Evolutionary conservation across 257 asterid genomes (phyloP).

Genomic region (Petunia axillaris): DNA sequence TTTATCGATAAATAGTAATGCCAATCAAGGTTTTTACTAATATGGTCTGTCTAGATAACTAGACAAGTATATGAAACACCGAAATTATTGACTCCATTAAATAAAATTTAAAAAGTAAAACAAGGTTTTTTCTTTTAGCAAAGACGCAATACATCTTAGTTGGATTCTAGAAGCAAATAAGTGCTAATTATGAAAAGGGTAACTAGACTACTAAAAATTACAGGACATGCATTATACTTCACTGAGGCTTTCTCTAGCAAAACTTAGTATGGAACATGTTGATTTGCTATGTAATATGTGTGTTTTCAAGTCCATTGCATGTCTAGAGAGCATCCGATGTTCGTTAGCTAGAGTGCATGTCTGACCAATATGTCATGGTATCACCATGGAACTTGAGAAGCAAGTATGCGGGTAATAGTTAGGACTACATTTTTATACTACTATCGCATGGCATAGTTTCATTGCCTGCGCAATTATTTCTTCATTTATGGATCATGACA

Average conservation of each 20-base stretch:
- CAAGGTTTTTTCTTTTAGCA: background rate
- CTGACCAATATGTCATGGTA: background rate
- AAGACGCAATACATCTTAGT: background rate
- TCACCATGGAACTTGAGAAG: background rate
- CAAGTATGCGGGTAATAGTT: background rate
- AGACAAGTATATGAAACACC: background rate
- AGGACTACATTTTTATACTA: conserved; percentile 8
- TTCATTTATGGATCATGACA: background rate
- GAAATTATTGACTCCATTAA: background rate
- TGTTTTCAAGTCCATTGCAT: background rate
- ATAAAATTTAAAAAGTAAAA: background rate
- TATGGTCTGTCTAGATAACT: conserved; percentile 1
- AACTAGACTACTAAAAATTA: background rate
- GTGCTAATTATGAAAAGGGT: background rate
- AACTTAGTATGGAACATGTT: background rate
- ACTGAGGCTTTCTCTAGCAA: background rate
- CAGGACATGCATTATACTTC: background rate
- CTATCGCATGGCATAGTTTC: background rate
- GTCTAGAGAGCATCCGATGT: background rate
- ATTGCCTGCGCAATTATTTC: background rate
- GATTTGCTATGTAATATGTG: background rate
- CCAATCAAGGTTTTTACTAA: too few relatives aligned
- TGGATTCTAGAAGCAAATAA: background rate
- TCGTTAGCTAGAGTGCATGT: conserved; percentile 5
- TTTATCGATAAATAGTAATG: background rate